Percentiles rank a stretch among this genome's conserved stretches.
These are phyloP conservation scores for Chlamydomonas reinhardtii DNA, from an alignment of 163 green algal genomes.

Conservation along the genomic window DNA sequence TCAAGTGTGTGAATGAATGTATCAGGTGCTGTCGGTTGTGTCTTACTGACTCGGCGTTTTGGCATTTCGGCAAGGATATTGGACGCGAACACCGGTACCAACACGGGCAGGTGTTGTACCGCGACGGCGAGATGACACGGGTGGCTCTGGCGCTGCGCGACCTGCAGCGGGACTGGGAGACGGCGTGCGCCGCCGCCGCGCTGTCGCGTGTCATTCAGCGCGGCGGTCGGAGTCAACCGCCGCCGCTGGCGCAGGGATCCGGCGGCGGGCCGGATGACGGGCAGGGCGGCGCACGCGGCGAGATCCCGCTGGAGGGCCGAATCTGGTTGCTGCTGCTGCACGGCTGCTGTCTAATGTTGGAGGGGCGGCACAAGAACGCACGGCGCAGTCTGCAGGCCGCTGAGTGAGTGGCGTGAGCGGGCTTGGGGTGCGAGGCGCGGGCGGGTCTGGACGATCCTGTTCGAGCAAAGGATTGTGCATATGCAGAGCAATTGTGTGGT, in stretches of 20 bases:
- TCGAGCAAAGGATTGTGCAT: too few relatives aligned
- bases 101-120: constrained; percentile 26
- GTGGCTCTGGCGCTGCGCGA: constrained; percentile 32
- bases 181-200: background rate
- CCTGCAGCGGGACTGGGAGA: constrained; percentile 40
- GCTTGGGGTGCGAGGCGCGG: too few relatives aligned
- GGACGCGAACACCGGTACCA: too few relatives aligned
- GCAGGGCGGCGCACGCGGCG: background rate
- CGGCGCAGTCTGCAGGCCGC: constrained; percentile 19
- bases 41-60: too few relatives aligned
- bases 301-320: constrained; percentile 40
- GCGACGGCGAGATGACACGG: constrained; percentile 36
- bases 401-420: constrained; percentile 28
- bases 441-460: too few relatives aligned
- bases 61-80: too few relatives aligned
- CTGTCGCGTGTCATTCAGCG: constrained; percentile 1
- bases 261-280: too few relatives aligned
- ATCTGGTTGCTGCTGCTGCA: constrained; percentile 47
- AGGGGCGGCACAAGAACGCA: constrained; percentile 2
- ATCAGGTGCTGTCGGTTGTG: too few relatives aligned
- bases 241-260: background rate
- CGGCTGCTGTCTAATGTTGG: constrained; percentile 39
- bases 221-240: background rate
- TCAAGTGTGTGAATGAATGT: too few relatives aligned
- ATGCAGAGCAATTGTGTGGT: too few relatives aligned